A percentile compares a stretch with the other conserved stretches of the same genome.
Conservation (phyloP, 345 rosid genomes). For the Rhodomyrtus tomentosa region DNA sequence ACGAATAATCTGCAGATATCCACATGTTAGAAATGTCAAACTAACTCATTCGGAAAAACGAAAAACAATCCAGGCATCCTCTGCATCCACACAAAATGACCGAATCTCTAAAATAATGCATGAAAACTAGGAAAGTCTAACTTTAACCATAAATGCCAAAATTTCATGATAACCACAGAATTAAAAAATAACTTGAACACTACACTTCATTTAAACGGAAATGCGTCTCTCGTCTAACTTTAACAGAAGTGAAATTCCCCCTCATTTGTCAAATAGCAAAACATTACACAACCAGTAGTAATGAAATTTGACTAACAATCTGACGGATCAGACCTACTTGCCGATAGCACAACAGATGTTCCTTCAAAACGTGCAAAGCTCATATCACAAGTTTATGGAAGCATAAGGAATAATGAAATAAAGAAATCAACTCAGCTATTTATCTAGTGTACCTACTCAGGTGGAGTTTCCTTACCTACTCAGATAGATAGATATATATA, state of each 20-base stretch:
- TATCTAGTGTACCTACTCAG: neutral
- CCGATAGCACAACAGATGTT: neutral
- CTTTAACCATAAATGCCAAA: neutral
- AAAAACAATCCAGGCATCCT: neutral
- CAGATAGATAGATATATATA: no score
- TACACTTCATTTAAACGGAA: neutral
- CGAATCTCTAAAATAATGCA: neutral
- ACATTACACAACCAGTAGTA: neutral
- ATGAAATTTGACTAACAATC: neutral
- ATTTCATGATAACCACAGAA: neutral
- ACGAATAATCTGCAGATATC: conserved; percentile 47
- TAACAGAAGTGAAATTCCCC: neutral
- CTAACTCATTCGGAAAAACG: neutral
- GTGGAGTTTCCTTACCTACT: neutral
- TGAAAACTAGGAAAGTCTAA: neutral
- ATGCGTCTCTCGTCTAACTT: neutral
- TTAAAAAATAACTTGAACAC: neutral
- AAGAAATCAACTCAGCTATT: neutral
- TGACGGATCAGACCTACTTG: neutral
- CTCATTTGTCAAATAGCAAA: neutral
- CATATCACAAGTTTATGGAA: neutral
- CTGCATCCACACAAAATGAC: neutral
- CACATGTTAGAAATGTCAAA: neutral
- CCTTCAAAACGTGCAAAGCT: neutral
- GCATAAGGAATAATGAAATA: neutral